These are phyloP conservation scores for Ceriops tagal DNA, from an alignment of 345 rosid species.

Conservation along the genomic window DNA sequence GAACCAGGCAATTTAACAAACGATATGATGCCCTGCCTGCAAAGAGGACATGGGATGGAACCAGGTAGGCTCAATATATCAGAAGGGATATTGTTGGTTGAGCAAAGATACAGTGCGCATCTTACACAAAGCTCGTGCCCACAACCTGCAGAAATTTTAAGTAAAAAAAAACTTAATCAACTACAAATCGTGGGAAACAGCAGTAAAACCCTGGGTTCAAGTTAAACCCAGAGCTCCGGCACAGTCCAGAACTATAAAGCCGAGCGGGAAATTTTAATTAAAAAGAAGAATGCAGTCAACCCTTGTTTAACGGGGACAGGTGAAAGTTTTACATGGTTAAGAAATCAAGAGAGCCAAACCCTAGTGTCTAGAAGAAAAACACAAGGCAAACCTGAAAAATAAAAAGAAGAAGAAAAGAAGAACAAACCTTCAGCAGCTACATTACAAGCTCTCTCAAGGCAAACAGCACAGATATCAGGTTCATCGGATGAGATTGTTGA, in stretches of 20 bases:
- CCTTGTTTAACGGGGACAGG: too few species aligned
- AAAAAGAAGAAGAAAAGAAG: slow-evolving; percentile 11
- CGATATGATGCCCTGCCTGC: slow-evolving; percentile 78
- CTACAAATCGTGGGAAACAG: too few species aligned
- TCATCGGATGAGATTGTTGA: slow-evolving; percentile 57
- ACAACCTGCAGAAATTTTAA: slow-evolving; percentile 52
- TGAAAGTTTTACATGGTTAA: not conserved
- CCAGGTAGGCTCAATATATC: slow-evolving; percentile 68
- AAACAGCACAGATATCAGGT: slow-evolving; percentile 85
- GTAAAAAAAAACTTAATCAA: not conserved
- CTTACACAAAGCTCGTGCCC: slow-evolving; percentile 89
- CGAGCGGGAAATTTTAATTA: too few species aligned
- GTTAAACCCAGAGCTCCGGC: too few species aligned
- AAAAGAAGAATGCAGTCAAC: too few species aligned
- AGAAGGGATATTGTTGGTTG: slow-evolving; percentile 64
- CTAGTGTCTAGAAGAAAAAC: not conserved
- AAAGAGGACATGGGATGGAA: slow-evolving; percentile 93
- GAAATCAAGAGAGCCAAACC: not conserved
- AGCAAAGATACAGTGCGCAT: slow-evolving; percentile 92
- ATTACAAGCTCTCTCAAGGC: slow-evolving; percentile 80
- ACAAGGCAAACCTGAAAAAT: not conserved
- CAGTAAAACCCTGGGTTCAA: too few species aligned
- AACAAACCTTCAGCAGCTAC: slow-evolving; percentile 87
- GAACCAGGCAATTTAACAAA: slow-evolving; percentile 69
- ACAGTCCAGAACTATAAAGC: too few species aligned